Percentiles rank a stretch among this genome's conserved stretches.
phyloP scores from a whole-genome alignment of 768 basidiomycete species.

The Brasilioporus rufonigricans region DNA sequence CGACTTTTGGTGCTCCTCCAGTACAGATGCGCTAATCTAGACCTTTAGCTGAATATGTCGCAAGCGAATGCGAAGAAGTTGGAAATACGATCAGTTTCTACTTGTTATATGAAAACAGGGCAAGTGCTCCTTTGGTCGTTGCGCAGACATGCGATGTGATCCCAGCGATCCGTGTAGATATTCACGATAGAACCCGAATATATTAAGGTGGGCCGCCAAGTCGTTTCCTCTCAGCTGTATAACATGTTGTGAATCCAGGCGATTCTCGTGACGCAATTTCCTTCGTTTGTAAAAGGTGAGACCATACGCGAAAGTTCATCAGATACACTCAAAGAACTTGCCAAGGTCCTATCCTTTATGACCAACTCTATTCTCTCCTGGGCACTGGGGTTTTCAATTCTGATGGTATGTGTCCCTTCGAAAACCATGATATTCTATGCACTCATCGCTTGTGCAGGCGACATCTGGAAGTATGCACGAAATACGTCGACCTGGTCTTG shows the following conservation, averaged over 20 bases:
- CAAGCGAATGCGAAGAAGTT: conserved; percentile 9
- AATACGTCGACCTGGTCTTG: too few species aligned
- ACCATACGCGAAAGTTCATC: background rate
- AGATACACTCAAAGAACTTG: background rate
- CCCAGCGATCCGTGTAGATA: conserved; percentile 24
- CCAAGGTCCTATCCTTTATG: conserved; percentile 23
- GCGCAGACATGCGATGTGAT: background rate
- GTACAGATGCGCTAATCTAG: background rate
- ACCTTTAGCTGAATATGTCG: conserved; percentile 11
- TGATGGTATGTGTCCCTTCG: conserved; percentile 28
- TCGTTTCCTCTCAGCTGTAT: background rate
- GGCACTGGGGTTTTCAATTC: conserved; percentile 43
- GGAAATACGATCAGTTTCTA: conserved; percentile 25
- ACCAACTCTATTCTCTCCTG: conserved; percentile 28
- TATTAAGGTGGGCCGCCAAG: conserved; percentile 31
- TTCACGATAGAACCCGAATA: conserved; percentile 39
- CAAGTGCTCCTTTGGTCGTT: background rate
- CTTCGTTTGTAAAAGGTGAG: conserved; percentile 36
- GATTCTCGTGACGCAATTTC: conserved; percentile 38
- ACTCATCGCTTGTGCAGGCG: conserved; percentile 20
- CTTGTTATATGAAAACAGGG: conserved; percentile 30
- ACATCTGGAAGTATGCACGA: conserved; percentile 38
- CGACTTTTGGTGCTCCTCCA: background rate
- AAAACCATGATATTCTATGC: background rate
- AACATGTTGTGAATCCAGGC: conserved; percentile 22